Evolutionary conservation across 2,329 filamentous ascomycete species (phyloP), one percentile per base, ranked within the genome.

Genomic region (Neoarthrinium moseri): DNA sequence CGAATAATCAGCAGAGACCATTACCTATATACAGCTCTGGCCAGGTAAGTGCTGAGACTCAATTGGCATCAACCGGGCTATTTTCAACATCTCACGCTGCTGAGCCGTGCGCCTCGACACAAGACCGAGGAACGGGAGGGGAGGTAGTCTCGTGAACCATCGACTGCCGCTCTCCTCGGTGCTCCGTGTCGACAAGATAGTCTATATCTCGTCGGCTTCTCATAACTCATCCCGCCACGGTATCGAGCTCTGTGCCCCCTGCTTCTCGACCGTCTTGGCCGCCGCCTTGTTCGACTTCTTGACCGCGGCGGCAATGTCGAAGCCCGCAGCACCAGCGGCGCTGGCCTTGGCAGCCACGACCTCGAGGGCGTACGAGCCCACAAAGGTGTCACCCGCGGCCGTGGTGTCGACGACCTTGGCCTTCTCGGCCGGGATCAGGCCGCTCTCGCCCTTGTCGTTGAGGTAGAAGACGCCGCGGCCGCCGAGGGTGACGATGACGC

Each of bases 361-460:
- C 47, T 83, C 80, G 21, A 94, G 80, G 3, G 89, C 87, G 64
- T 96, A 95, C 18, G 83, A 87, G 2, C 94, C 92, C 5, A 95
- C 89, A 69, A 96, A 96, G 0, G 92, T 96, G 65, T 97, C 92
- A 0, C 92, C 92, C 5, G 94, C 94, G 2, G 87, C 92, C 6
- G 92, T 97, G 1, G 92, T 97, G 65, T 97, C 92, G 4, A 96
- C 82, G 2, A 97, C 92, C 17, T 65, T 69, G 4, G 89, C 86
- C 65, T 87, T 86, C 51, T 80, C 75, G 0, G 88, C 89, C 3
- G 71, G 64, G 4, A 91, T 66, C 52, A 83, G 59, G 1, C 71
- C 75, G 43, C 71, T 71, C 34, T 56, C 29, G 22, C 68, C 67
- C 13, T 62, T 69, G 24, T 64, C 67, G 17, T 73, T 78, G 45